Percentiles rank a stretch among this genome's conserved stretches.
Evolutionary conservation across 2,329 filamentous ascomycete genomes (phyloP).

Genomic region (Coleophoma cylindrospora): DNA sequence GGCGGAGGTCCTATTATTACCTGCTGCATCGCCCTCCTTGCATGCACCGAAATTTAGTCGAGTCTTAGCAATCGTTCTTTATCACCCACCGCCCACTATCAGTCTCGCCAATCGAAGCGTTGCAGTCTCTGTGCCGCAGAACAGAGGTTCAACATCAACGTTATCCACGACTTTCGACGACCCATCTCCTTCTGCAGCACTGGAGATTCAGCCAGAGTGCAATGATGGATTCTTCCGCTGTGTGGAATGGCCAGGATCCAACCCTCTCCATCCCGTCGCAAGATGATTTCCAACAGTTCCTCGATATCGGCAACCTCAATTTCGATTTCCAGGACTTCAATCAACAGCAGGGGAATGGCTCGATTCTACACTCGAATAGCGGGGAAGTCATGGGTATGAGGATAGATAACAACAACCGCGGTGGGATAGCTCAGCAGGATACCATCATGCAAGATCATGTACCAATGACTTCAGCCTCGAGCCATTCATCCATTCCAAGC

Average conservation of each 20-base stretch:
- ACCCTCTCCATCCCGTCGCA: conserved; percentile 44
- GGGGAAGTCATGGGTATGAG: conserved; percentile 41
- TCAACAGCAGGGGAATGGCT: conserved; percentile 16
- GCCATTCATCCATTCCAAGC: conserved; percentile 38
- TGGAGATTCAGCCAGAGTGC: no score
- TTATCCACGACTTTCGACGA: no score
- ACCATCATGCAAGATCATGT: conserved; percentile 40
- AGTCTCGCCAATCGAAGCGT: neutral
- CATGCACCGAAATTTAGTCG: neutral
- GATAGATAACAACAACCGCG: conserved; percentile 29
- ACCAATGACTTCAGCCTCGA: conserved; percentile 38
- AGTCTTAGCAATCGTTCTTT: neutral
- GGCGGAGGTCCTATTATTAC: no score
- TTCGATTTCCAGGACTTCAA: conserved; percentile 58
- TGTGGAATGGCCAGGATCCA: conserved; percentile 54
- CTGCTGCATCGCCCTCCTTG: neutral
- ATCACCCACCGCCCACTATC: neutral
- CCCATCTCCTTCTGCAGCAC: no score
- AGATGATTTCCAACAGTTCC: conserved; percentile 60
- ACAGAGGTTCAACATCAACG: neutral
- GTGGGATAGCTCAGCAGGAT: conserved; percentile 19
- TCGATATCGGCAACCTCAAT: conserved; percentile 54
- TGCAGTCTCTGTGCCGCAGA: neutral
- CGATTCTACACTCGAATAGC: conserved; percentile 19
- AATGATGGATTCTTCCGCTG: conserved; percentile 25